Conservation (phyloP, 2,329 filamentous ascomycete genomes). For the Fusarium albidum region DNA sequence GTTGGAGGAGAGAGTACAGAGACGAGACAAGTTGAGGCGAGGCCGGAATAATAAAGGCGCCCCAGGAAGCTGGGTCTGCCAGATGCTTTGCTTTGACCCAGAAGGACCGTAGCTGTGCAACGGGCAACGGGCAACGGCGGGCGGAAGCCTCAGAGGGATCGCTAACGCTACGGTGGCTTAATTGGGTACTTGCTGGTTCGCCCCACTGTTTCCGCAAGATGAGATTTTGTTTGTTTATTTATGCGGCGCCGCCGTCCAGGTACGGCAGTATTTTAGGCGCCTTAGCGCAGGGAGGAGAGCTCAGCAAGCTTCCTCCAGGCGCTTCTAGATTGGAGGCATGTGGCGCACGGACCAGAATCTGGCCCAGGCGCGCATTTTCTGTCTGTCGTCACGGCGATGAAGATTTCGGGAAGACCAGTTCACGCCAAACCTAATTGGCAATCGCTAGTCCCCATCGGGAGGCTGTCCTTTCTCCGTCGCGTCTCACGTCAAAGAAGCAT, state of each 20-base stretch:
- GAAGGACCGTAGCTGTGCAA: conserved; percentile 38
- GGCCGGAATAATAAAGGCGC: conserved; percentile 36
- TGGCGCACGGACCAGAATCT: conserved; percentile 33
- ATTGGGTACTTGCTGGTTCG: conserved; percentile 16
- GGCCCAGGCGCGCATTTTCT: conserved; percentile 23
- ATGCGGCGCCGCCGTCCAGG: conserved; percentile 35
- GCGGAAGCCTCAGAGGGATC: conserved; percentile 23
- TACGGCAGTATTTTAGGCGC: conserved; percentile 36
- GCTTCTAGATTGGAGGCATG: conserved; percentile 27
- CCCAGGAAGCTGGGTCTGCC: conserved; percentile 23
- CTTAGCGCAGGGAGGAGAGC: conserved; percentile 33
- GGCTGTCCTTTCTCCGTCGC: conserved; percentile 22
- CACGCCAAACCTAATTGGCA: conserved; percentile 7
- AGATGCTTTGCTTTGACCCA: conserved; percentile 20
- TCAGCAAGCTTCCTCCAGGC: conserved; percentile 14
- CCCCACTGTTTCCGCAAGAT: conserved; percentile 34
- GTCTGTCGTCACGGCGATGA: conserved; percentile 47
- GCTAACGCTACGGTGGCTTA: conserved; percentile 28
- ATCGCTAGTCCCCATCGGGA: conserved; percentile 8
- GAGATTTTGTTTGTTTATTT: conserved; percentile 49
- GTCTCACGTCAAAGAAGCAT: conserved; percentile 33
- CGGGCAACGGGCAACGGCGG: conserved; percentile 40
- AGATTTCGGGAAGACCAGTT: conserved; percentile 24
- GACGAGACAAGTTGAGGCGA: conserved; percentile 17
- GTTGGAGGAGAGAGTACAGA: conserved; percentile 9